A percentile compares a stretch with the other conserved stretches of the same genome.
These are phyloP conservation scores for Backusella parvicylindrica DNA, from an alignment of 192 early-diverging fungal species.

Conservation along the genomic window DNA sequence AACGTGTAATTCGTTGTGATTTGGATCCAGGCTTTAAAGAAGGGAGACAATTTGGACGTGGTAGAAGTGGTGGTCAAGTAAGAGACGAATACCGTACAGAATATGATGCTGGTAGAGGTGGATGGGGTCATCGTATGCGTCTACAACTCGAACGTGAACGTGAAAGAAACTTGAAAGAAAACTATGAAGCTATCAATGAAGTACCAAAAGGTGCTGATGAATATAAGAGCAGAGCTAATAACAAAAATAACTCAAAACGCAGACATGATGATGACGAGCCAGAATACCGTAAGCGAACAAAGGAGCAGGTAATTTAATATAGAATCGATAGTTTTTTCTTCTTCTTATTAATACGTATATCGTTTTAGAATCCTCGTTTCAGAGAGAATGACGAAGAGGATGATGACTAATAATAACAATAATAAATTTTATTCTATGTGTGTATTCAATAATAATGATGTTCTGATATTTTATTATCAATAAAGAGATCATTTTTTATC, in stretches of 20 bases:
- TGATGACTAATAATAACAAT: slow-evolving; percentile 17
- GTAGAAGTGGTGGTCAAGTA: slow-evolving; percentile 91
- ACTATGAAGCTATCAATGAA: slow-evolving; percentile 63
- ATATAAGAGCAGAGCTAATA: slow-evolving; percentile 27
- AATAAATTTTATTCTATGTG: background rate
- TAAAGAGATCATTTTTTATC: background rate
- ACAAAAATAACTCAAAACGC: background rate
- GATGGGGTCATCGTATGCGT: slow-evolving; percentile 84
- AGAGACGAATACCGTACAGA: slow-evolving; percentile 94
- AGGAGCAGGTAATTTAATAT: slow-evolving; percentile 16
- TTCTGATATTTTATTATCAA: too few relatives aligned
- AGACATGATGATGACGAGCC: slow-evolving; percentile 32
- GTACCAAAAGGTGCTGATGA: slow-evolving; percentile 52
- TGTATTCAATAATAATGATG: too few relatives aligned
- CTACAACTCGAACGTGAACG: slow-evolving; percentile 64
- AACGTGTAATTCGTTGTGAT: slow-evolving; percentile 91
- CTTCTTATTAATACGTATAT: background rate
- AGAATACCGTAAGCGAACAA: slow-evolving; percentile 36
- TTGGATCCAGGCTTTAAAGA: slow-evolving; percentile 93
- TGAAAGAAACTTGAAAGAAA: slow-evolving; percentile 60
- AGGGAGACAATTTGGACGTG: slow-evolving; percentile 93
- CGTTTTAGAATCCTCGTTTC: slow-evolving; percentile 44
- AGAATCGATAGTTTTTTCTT: background rate
- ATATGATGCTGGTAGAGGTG: slow-evolving; percentile 93
- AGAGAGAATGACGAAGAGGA: slow-evolving; percentile 43